Evolutionary conservation across 345 rosid genomes (phyloP), one percentile per base, ranked within the genome.

Genomic region (Populus pruinosa): DNA sequence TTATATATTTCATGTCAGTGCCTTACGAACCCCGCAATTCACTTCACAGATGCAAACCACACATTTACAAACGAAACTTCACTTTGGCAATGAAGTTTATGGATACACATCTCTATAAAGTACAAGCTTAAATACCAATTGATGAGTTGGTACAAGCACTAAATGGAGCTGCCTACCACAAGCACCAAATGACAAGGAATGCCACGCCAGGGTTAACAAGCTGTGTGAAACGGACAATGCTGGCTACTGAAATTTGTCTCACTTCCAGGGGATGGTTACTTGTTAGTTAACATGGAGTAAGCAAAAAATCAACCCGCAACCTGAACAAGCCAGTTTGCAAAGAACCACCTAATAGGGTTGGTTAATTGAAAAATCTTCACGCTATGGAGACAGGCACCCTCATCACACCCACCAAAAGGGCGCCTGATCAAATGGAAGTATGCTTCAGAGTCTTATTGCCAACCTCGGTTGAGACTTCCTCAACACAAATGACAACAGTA

Each of bases 401-500:
- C 62, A 65, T 6, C 16, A n/a, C 27, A 35, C 18, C 68, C 67
- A 50, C 21, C 47, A 9, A 5, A 75, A 21, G 9, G 20, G 18
- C 43, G 69, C 21, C 68, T 25, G 59, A 38, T 50, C 50, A 63
- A n/a, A 4, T n/a, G 59, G 8, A 18, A 38, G 17, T 16, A 64
- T 25, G 16, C 18, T 69, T 68, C 16, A 76, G 21, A 69, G 29
- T 41, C 38, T 36, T 36, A 31, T 18, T 29, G 49, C n/a, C 35
- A 69, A 6, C 38, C 17, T 35, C 2, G 20, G 25, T 18, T n/a
- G 23, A 21, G 5, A 5, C 50, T 23, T 27, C 25, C 33, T 47
- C 31, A 59, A 35, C 38, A 33, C 27, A 13, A 8, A 17, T 20
- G 47, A 59, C 84, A 73, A 78, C 47, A n/a, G 77, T 79, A 80